Base-by-base conservation (phyloP, 139 green algal species). In the Desmodesmus armatus region DNA sequence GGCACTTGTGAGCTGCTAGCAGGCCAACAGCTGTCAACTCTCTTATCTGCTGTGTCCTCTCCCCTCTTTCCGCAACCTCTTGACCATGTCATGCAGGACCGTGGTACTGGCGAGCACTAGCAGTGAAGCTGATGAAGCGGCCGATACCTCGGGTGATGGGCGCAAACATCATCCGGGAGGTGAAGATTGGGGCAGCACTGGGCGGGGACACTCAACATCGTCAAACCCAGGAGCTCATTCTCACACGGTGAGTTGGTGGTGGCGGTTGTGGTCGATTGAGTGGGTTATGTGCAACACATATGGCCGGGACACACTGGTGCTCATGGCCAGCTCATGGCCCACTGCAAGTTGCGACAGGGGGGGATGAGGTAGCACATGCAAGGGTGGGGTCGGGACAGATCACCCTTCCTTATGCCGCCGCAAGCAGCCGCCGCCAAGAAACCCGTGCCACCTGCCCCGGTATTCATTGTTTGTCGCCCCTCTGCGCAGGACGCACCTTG, bases 181-280 rank as follows among this genome's bases (percentile, higher is more conserved):
- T 93, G 63, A 92, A 94, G 90, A 93, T 98, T 9, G 92, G 95
- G 31, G 93, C 93, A 0, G 62, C 91, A 65, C 85, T 95, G 49
- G 90, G 91, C 5, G 79, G 91, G 92, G 19, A 90, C 94, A 60
- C 37, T 94, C 4, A 94, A 95, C 78, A 89, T 95, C 19, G 91
- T 96, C 76, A 91, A 92, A 27, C 80, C 90, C 2, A 70, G 89
- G 93, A 96, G 84, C 86, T 94, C 23, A 80, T 97, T 27, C 89
- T 97, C 4, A 96, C 93, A 21, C 39, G 72, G 55, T 82, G 70
- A 70, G 80, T 35, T n/a, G 70, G 3, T 40, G 23, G 40, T 39
- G 60, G 60, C 9, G 1, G 51, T 62, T 62, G 51, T 3, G n/a
- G n/a, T n/a, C n/a, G n/a, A n/a, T n/a, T n/a, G n/a, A n/a, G n/a